Evolutionary conservation across 2,329 filamentous ascomycete genomes (phyloP).

Genomic region (Cladosporium cucumerinum): DNA sequence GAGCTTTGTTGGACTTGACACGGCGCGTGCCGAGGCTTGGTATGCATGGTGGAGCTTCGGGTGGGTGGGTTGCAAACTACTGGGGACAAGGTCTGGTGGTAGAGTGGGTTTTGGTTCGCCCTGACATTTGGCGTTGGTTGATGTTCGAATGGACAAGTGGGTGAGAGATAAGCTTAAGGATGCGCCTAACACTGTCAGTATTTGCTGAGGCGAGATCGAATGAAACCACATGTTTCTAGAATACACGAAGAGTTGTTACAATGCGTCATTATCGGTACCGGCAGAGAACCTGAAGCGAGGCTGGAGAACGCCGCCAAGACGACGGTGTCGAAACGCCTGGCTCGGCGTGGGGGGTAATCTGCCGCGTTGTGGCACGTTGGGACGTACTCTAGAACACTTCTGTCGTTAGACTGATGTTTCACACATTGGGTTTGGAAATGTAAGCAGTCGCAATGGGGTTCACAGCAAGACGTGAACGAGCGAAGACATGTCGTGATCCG

Average conservation of each 20-base stretch:
- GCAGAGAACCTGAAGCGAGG: neutral
- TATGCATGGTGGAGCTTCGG: slow-evolving; percentile 1
- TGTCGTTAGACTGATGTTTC: neutral
- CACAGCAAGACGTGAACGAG: neutral
- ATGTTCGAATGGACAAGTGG: no score
- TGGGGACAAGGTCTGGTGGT: neutral
- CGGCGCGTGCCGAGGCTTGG: slow-evolving; percentile 11
- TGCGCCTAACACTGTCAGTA: no score
- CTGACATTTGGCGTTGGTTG: neutral
- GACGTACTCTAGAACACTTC: neutral
- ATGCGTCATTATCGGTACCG: neutral
- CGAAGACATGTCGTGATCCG: neutral
- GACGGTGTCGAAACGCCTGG: neutral
- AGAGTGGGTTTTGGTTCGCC: neutral
- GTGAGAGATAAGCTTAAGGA: neutral
- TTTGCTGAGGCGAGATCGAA: neutral
- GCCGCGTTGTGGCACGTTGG: neutral
- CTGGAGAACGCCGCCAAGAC: slow-evolving; percentile 4
- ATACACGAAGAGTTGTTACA: neutral
- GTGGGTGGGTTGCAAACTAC: neutral
- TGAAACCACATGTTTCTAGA: neutral
- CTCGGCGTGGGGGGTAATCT: slow-evolving; percentile 11
- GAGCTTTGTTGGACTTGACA: slow-evolving; percentile 2
- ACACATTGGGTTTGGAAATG: neutral
- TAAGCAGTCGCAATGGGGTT: neutral